A percentile compares a stretch with the other conserved stretches of the same genome.
phyloP scores from a whole-genome alignment of 257 asterid genomes.

The Prunella vulgaris region DNA sequence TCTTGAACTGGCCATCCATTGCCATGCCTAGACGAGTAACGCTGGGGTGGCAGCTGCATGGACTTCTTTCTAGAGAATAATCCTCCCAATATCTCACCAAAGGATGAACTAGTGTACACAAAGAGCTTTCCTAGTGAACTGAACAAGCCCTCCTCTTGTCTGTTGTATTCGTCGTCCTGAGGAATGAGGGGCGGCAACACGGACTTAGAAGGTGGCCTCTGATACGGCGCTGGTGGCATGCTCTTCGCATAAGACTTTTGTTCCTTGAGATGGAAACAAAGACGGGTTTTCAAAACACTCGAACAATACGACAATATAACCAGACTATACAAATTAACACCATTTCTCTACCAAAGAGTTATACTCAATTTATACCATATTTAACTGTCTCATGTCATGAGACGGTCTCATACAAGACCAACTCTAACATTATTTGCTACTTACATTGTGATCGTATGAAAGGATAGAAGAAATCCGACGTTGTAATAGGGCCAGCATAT shows the following conservation, averaged over 20 bases:
- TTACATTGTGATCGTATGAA: conserved; percentile 43
- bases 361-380: too few species aligned
- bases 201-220: conserved; percentile 43
- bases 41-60: conserved; percentile 30
- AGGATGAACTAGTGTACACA: conserved; percentile 52
- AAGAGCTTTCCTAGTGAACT: conserved; percentile 57
- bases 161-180: conserved; percentile 55
- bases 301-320: not conserved
- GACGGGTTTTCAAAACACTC: not conserved
- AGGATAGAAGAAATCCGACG: conserved; percentile 51
- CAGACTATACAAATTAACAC: too few species aligned
- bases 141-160: conserved; percentile 62
- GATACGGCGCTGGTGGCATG: conserved; percentile 61
- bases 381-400: too few species aligned
- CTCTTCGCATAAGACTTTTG: conserved; percentile 35
- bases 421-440: conserved; percentile 18
- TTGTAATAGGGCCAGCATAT: conserved; percentile 78
- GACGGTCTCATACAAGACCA: too few species aligned
- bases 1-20: conserved; percentile 64
- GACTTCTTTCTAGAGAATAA: conserved; percentile 54
- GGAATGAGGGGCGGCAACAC: conserved; percentile 75
- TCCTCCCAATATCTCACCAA: conserved; percentile 58
- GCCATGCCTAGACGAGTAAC: conserved; percentile 33
- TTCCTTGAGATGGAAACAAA: conserved; percentile 34
- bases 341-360: too few species aligned